Evolutionary conservation across 768 basidiomycete genomes (phyloP).

Genomic region (Phylloporus arenicola): DNA sequence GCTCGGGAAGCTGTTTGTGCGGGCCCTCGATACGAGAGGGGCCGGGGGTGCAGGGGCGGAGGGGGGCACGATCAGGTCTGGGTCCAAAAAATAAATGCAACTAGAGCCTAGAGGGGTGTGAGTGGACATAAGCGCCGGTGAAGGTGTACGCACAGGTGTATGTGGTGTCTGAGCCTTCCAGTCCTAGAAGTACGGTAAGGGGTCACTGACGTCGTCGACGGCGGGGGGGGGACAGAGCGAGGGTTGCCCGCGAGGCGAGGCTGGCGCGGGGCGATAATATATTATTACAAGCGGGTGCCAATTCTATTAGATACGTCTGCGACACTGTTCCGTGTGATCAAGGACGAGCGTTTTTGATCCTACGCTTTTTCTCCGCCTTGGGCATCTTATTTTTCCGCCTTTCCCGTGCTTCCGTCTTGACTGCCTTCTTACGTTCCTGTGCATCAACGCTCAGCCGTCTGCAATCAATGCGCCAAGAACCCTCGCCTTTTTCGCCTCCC

Average conservation of each 20-base stretch:
- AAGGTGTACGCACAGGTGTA: conserved; percentile 61
- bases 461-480: conserved; percentile 5
- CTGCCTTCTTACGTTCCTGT: conserved; percentile 88
- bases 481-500: conserved; percentile 79
- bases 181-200: conserved; percentile 44
- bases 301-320: conserved; percentile 1
- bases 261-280: conserved; percentile 67
- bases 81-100: conserved; percentile 85
- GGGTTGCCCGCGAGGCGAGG: conserved; percentile 56
- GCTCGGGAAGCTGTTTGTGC: conserved; percentile 68
- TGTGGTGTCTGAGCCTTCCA: conserved; percentile 66
- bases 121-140: conserved; percentile 29
- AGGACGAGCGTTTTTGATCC: conserved; percentile 50
- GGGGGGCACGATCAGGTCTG: conserved; percentile 72
- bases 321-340: conserved; percentile 9
- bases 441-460: conserved; percentile 7
- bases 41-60: conserved; percentile 60
- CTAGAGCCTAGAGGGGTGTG: conserved; percentile 42
- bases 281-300: no score
- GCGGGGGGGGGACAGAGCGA: conserved; percentile 43
- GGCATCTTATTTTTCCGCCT: conserved; percentile 91
- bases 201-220: conserved; percentile 65
- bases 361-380: conserved; percentile 89
- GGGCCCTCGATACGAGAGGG: conserved; percentile 63
- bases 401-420: conserved; percentile 83